Evolutionary conservation across 164 flowering plant species (phyloP).

Genomic region (Aristolochia fimbriata): DNA sequence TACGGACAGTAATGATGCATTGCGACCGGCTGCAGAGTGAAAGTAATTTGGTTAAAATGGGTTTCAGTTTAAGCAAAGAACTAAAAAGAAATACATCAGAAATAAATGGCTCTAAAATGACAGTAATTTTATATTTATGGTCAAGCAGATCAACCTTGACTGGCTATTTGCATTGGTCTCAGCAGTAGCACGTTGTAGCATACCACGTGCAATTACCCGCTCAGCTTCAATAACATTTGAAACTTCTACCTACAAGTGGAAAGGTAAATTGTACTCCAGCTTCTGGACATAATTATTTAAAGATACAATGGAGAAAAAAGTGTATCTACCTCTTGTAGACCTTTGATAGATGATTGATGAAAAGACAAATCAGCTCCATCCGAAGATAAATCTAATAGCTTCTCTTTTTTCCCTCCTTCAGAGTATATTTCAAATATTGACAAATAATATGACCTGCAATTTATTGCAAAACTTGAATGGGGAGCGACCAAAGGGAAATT

Average conservation of each 20-base stretch:
- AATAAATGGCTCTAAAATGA: not conserved
- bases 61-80: not conserved
- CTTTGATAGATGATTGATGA: conserved; percentile 55
- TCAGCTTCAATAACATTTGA: conserved; percentile 50
- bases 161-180: conserved; percentile 66
- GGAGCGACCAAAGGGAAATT: not conserved
- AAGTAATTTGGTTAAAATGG: not conserved
- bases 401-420: conserved; percentile 72
- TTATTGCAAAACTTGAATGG: not conserved
- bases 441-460: conserved; percentile 43
- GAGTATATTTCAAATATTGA: conserved; percentile 80
- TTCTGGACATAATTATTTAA: not conserved
- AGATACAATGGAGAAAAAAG: not conserved
- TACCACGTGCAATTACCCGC: conserved; percentile 45
- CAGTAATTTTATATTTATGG: too few species aligned
- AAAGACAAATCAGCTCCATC: conserved; percentile 40
- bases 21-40: conserved; percentile 71
- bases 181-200: conserved; percentile 73
- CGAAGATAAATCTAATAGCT: conserved; percentile 43
- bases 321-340: conserved; percentile 63
- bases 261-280: not conserved
- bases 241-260: conserved; percentile 30
- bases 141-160: conserved; percentile 45
- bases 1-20: conserved; percentile 66
- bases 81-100: not conserved